Conservation (phyloP, 2,329 filamentous ascomycete genomes). For the Atkinsonella texensis region DNA sequence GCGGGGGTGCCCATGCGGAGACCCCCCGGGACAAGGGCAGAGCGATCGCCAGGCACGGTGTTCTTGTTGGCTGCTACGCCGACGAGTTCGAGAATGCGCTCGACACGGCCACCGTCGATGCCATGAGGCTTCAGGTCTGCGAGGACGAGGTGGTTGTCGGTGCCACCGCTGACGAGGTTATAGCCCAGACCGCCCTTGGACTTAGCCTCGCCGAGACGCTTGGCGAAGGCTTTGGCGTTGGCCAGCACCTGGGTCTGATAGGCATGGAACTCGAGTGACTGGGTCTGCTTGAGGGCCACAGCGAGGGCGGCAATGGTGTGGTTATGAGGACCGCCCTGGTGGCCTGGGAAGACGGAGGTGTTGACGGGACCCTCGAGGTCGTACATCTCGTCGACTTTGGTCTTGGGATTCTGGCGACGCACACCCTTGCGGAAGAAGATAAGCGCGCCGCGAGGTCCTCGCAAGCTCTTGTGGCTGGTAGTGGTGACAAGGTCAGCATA, state of each 20-base stretch:
- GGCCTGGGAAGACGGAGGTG: slow-evolving; percentile 90
- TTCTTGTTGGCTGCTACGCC: slow-evolving; percentile 99
- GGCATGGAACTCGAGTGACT: slow-evolving; percentile 75
- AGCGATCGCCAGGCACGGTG: slow-evolving; percentile 90
- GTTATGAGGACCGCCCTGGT: slow-evolving; percentile 97
- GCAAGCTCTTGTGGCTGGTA: slow-evolving; percentile 93
- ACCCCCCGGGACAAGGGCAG: slow-evolving; percentile 83
- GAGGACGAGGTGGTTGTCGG: slow-evolving; percentile 93
- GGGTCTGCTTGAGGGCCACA: slow-evolving; percentile 89
- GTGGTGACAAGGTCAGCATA: slow-evolving; percentile 93
- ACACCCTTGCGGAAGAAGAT: slow-evolving; percentile 98
- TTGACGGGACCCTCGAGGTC: slow-evolving; percentile 92
- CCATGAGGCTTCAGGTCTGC: slow-evolving; percentile 80
- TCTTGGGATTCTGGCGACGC: slow-evolving; percentile 70
- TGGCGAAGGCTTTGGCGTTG: slow-evolving; percentile 81
- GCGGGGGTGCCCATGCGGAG: slow-evolving; percentile 90
- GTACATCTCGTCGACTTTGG: slow-evolving; percentile 74
- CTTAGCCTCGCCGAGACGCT: slow-evolving; percentile 52
- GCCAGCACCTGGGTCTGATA: slow-evolving; percentile 86
- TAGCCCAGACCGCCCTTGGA: slow-evolving; percentile 71
- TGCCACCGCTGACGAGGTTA: slow-evolving; percentile 84
- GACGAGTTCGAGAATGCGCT: slow-evolving; percentile 80
- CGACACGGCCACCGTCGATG: slow-evolving; percentile 81
- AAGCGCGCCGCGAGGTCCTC: slow-evolving; percentile 89
- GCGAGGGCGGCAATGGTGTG: slow-evolving; percentile 95